Base-by-base conservation (phyloP, 176 grass and related monocot species). In the Musa schizocarpa region DNA sequence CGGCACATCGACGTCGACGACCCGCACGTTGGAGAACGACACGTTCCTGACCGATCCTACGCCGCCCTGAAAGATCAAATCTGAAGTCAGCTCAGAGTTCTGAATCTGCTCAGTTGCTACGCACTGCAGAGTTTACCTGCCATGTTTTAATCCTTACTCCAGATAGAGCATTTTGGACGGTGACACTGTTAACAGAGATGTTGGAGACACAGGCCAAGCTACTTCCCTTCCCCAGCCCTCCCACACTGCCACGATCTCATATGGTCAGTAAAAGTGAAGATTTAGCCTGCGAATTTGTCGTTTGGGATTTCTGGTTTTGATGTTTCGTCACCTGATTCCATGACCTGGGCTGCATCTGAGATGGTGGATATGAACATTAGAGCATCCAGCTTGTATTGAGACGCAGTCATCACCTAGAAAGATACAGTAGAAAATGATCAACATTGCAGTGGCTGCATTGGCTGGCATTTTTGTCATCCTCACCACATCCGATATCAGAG, bases 101-200 rank as follows among this genome's bases (percentile, higher is more conserved):
- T 14, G 9, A 20, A 50, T 21, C 14, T 51, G 9, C 9, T 70
- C 68, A 70, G 68, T 21, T 21, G 7, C 13, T 52, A 11, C 11
- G 16, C n/a, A 11, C 51, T 20, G 43, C 48, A 70, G 8, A 26
- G 53, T 27, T 72, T 85, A 84, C 90, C 82, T 90, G 91, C 91
- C 87, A 93, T 53, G 85, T 93, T 86, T 93, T 93, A 80, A 93
- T 93, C 71, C 87, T 90, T 67, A 93, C 78, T 10, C 87, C 91
- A 69, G 76, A 93, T 68, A 90, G 63, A 23, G 87, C 84, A 75
- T 90, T 90, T 82, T 87, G 82, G 13, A 93, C 82, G 21, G 69
- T 77, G 65, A 89, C 83, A 73, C 62, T 83, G 43, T 93, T 74
- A 13, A 82, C 91, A 10, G 80, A 51, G 10, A 94, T 83, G 57